Base-by-base conservation (phyloP, 2,329 filamentous ascomycete species). In the Albophoma yamanashiensis region DNA sequence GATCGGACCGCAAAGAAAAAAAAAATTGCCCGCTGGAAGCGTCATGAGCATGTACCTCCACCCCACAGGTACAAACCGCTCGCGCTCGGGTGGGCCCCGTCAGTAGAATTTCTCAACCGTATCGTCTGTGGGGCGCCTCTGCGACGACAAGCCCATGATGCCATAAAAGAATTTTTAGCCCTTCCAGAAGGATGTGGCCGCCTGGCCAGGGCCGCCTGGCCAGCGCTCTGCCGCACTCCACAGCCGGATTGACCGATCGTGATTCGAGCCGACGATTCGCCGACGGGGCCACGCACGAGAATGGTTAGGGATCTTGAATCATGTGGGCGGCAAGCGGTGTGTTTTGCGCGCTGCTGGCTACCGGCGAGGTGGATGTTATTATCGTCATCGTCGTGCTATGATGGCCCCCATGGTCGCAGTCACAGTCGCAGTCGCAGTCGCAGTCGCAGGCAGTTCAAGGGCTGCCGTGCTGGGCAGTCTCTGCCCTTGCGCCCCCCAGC, bases 171-270 rank as follows among this genome's bases (percentile, higher is more conserved):
- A 68, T 65, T 62, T 62, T 60, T 55, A 65, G 61, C 38, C 61
- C 67, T 70, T 71, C 70, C 65, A 70, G 69, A 71, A 71, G 67
- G 63, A 66, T 67, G 62, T 62, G 61, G 56, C 66, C 63, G 63
- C 25, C 25, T 5, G 45, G 25, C 47, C 6, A 34, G 45, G 15
- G 25, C 47, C 27, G 27, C 47, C 47, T 61, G 63, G 59, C 58
- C 66, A 66, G 61, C 60, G 55, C 57, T 62, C 58, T 60, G 61
- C 64, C 36, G 36, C 36, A 11, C 36, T 63, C 64, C 63, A 63
- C 58, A 58, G 60, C 62, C 69, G 68, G 67, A 68, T 68, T 70
- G 64, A 58, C 68, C 69, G 66, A 31, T n/a, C 47, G 11, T 53
- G 45, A 55, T 45, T 55, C 50, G 42, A 55, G 31, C 67, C 64